Evolutionary conservation across 371 early-diverging fungal genomes (phyloP).

Genomic region (Dichotomocladium elegans): DNA sequence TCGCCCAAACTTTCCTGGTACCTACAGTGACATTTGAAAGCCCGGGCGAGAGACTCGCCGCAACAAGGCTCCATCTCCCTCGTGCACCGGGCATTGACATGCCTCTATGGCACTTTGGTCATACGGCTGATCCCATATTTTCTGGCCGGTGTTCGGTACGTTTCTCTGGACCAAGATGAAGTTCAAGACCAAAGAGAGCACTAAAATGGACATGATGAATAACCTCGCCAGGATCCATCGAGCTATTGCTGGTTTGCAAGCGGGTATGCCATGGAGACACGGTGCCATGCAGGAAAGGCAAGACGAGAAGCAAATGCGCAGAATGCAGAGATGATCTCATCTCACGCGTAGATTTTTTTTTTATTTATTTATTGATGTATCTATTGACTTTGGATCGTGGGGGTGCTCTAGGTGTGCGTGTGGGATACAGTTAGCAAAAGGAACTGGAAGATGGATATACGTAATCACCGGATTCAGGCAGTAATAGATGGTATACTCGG

Average conservation of each 20-base stretch:
- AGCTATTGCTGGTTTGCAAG: conserved; percentile 82
- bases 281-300: conserved; percentile 47
- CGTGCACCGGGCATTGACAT: conserved; percentile 45
- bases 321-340: not conserved
- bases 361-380: not conserved
- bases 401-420: not conserved
- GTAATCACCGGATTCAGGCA: not conserved
- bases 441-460: not conserved
- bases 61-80: conserved; percentile 77
- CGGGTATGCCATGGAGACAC: conserved; percentile 87
- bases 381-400: no score
- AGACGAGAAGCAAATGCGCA: not conserved
- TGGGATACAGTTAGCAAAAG: not conserved
- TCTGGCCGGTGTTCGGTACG: conserved; percentile 74
- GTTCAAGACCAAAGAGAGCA: not conserved
- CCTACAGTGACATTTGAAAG: conserved; percentile 87
- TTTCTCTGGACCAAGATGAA: not conserved
- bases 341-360: not conserved
- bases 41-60: conserved; percentile 83
- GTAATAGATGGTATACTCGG: not conserved
- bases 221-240: conserved; percentile 46
- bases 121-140: conserved; percentile 91
- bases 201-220: not conserved
- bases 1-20: conserved; percentile 82
- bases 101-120: conserved; percentile 90